Percentiles rank a stretch among this genome's conserved stretches.
Evolutionary conservation across 305 asterid species (phyloP).

Genomic region (Fraxinus latifolia): DNA sequence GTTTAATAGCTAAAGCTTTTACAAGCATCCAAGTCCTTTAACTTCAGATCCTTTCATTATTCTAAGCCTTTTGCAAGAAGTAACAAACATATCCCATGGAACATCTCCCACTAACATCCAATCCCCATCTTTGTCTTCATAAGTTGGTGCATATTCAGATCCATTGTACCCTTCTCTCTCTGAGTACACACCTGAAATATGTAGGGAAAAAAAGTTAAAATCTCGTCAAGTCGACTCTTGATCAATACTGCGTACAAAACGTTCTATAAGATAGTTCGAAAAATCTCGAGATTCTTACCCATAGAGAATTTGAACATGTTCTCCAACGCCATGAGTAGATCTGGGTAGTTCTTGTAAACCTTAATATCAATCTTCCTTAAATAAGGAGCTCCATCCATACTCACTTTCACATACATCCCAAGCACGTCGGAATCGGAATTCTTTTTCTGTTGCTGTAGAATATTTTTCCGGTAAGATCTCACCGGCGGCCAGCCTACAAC

Average conservation of each 20-base stretch:
- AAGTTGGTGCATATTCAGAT: conserved; percentile 70
- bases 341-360: too few relatives aligned
- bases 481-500: conserved; percentile 84
- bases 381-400: too few relatives aligned
- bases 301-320: conserved; percentile 77
- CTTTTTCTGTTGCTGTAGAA: conserved; percentile 30
- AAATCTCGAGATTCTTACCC: conserved; percentile 26
- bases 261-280: not conserved
- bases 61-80: too few relatives aligned
- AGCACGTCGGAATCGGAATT: conserved; percentile 42
- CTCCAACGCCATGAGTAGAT: conserved; percentile 25
- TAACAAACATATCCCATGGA: too few relatives aligned
- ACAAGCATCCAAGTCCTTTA: conserved; percentile 59
- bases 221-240: not conserved
- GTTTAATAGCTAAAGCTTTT: not conserved
- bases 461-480: conserved; percentile 52
- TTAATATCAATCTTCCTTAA: too few relatives aligned
- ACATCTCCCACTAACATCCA: too few relatives aligned
- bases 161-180: conserved; percentile 75
- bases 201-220: not conserved
- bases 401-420: too few relatives aligned
- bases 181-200: conserved; percentile 47
- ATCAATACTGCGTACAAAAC: not conserved
- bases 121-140: conserved; percentile 89
- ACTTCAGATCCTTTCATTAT: too few relatives aligned